A percentile compares a stretch with the other conserved stretches of the same genome.
Conservation (phyloP, 768 basidiomycete genomes). For the Phaeotremella skinneri region DNA sequence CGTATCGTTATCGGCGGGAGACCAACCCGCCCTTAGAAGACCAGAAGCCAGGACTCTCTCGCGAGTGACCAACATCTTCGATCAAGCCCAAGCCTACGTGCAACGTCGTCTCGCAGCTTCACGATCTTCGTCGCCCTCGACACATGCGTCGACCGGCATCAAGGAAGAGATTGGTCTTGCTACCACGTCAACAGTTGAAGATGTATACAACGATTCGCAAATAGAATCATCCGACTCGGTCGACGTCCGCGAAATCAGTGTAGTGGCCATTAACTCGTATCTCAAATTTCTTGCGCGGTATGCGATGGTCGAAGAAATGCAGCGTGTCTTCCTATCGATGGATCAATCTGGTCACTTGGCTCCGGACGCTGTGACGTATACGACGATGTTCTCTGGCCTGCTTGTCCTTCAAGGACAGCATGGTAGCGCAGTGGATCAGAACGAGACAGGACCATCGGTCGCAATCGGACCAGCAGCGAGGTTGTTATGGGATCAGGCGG, state of each 20-base stretch:
- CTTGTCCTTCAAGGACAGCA: neutral
- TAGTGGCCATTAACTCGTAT: conserved; percentile 43
- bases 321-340: conserved; percentile 29
- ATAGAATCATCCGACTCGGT: neutral
- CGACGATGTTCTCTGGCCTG: conserved; percentile 34
- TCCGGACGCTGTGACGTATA: conserved; percentile 40
- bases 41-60: conserved; percentile 25
- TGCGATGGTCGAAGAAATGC: conserved; percentile 37
- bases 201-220: conserved; percentile 4
- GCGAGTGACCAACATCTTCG: conserved; percentile 30
- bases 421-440: neutral
- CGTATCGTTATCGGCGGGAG: conserved; percentile 1
- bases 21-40: neutral
- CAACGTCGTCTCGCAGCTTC: neutral
- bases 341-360: conserved; percentile 21
- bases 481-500: conserved; percentile 23
- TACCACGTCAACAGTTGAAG: neutral
- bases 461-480: conserved; percentile 19
- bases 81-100: conserved; percentile 14
- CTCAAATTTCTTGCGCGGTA: conserved; percentile 38
- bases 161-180: conserved; percentile 15
- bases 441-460: conserved; percentile 2
- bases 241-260: conserved; percentile 14
- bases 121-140: neutral
- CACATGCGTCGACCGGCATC: too few relatives aligned